Conservation (phyloP, 352 stramenopile species). For the Phytophthora pluvialis region DNA sequence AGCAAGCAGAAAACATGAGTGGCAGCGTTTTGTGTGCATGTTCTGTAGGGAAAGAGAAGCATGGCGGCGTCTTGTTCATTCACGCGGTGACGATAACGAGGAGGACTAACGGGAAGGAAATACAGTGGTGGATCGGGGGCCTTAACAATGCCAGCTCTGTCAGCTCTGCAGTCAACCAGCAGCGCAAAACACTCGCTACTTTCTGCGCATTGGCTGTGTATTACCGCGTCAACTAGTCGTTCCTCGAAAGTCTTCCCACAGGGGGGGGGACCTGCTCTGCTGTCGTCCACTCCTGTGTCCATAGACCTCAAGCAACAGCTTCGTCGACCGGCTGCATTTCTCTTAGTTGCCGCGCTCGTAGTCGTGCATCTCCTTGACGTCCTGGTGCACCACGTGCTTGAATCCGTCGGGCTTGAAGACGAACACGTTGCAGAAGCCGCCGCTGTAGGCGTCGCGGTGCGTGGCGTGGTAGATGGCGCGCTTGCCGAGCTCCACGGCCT, state of each 20-base stretch:
- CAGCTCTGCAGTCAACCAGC: too few relatives aligned
- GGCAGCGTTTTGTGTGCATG: conserved; percentile 29
- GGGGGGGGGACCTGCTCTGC: conserved; percentile 1
- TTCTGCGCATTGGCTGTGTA: conserved; percentile 8
- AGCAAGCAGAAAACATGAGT: conserved; percentile 34
- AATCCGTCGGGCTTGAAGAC: conserved; percentile 98
- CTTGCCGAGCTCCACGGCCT: conserved; percentile 99
- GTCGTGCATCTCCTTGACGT: conserved; percentile 99
- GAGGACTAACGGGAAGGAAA: conserved; percentile 16
- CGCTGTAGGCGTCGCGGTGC: conserved; percentile 98
- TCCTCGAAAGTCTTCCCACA: conserved; percentile 4
- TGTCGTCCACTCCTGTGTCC: not conserved
- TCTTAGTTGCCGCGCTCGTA: conserved; percentile 59
- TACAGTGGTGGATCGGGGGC: conserved; percentile 14
- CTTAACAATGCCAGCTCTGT: not conserved
- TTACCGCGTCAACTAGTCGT: conserved; percentile 7
- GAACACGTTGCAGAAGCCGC: conserved; percentile 97
- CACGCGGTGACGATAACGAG: too few relatives aligned
- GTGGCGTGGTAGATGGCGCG: conserved; percentile 99
- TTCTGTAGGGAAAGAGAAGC: conserved; percentile 5
- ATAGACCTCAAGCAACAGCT: conserved; percentile 10
- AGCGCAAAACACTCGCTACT: too few relatives aligned
- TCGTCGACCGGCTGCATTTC: not conserved
- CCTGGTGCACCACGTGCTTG: conserved; percentile 95
- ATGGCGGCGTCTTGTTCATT: conserved; percentile 14